Evolutionary conservation across 805 yeast genomes (phyloP), one percentile per base, ranked within the genome.

Genomic region (Candida anglica): DNA sequence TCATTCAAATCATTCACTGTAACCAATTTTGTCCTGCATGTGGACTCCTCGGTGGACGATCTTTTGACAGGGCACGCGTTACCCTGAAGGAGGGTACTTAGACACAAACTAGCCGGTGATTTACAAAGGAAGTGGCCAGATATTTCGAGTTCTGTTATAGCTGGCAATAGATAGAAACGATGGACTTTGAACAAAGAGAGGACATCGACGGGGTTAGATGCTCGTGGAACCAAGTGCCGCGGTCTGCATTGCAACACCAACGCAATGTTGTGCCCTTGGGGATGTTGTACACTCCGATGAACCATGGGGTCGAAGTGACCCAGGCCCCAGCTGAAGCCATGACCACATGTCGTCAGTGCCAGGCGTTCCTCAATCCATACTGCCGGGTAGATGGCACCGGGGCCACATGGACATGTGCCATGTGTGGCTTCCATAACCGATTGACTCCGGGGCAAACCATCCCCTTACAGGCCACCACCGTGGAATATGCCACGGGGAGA

Each of bases 201-300:
- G 93, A 85, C 52, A 53, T 59, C 34, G 82, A 83, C 45, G 93
- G 93, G 30, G 74, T 82, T 26, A 73, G 93, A 47, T 70, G 80
- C 53, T 70, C 89, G 5, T 85, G 93, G 88, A 82, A 80, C 51
- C 60, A 65, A 7, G 55, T 79, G 10, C 84, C 85, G 5, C 60
- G 69, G 27, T 63, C 76, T n/a, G 72, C 69, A 46, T 58, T 67
- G 27, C 79, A 76, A 30, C 72, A 74, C 32, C 63, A 67, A 20
- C 53, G 80, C 33, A 65, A 73, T 32, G 66, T 72, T 1, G 69
- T 77, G 8, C 84, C 84, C 2, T 48, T 76, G 20, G 78, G 79
- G 0, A 66, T 79, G 22, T 43, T 77, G 28, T 78, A 76, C 48
- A 78, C 81, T 5, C 86, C 86, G 1, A 53, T 79, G 40, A 71